Conservation (phyloP, 805 yeast species). For the Lachancea meyersii region DNA sequence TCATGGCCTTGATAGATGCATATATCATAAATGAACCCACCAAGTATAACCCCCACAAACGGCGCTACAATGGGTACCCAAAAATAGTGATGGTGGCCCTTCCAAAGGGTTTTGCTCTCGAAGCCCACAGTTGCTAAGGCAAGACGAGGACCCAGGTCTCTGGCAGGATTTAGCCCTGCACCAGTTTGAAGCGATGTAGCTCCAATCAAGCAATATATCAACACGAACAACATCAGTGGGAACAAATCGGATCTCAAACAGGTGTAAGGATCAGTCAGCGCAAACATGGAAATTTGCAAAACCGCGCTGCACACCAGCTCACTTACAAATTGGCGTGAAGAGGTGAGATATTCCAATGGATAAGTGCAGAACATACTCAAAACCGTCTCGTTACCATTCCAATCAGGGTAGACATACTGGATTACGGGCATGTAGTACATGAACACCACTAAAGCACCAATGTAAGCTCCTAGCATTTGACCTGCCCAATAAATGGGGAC, state of each 20-base stretch:
- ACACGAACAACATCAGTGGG: constrained; percentile 43
- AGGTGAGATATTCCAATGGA: constrained; percentile 37
- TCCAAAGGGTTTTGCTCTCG: constrained; percentile 36
- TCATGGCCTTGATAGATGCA: constrained; percentile 47
- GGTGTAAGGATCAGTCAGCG: constrained; percentile 47
- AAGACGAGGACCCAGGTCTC: constrained; percentile 51
- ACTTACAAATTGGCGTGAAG: constrained; percentile 42
- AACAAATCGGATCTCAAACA: constrained; percentile 41
- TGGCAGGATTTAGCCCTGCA: constrained; percentile 47
- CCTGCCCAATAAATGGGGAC: constrained; percentile 41
- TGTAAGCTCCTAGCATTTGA: constrained; percentile 45
- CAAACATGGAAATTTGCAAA: constrained; percentile 42
- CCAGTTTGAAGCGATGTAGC: constrained; percentile 49
- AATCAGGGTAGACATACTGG: constrained; percentile 23
- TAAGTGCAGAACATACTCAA: constrained; percentile 45
- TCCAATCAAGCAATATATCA: constrained; percentile 43
- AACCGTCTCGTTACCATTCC: constrained; percentile 25
- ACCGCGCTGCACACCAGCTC: constrained; percentile 43
- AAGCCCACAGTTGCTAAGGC: constrained; percentile 45
- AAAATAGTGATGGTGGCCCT: constrained; percentile 38
- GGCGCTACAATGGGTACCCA: constrained; percentile 54
- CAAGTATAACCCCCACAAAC: constrained; percentile 40
- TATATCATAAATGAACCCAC: constrained; percentile 47
- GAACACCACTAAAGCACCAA: constrained; percentile 42
- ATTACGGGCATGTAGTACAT: constrained; percentile 39